phyloP scores from a whole-genome alignment of 2,329 filamentous ascomycete species.

The Metarhizium guizhouense region DNA sequence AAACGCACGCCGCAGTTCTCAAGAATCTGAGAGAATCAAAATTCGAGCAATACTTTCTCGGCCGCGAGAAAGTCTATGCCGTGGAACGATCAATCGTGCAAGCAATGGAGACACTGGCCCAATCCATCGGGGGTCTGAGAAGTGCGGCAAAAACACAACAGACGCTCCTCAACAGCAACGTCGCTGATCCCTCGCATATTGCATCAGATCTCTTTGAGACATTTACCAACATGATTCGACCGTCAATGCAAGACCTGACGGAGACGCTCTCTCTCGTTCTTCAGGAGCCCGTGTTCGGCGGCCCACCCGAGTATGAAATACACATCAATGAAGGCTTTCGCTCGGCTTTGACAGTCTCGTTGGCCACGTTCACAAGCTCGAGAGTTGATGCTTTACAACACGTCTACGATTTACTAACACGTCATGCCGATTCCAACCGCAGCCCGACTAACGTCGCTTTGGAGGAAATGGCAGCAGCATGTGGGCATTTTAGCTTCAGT shows the following conservation, averaged over 20 bases:
- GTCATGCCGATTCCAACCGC: constrained; percentile 47
- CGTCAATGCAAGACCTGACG: constrained; percentile 82
- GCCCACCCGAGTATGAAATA: constrained; percentile 33
- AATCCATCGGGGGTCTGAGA: constrained; percentile 76
- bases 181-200: constrained; percentile 14
- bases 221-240: constrained; percentile 77
- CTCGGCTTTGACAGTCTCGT: constrained; percentile 63
- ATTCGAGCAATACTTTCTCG: constrained; percentile 71
- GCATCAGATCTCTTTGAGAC: constrained; percentile 70
- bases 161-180: constrained; percentile 49
- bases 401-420: constrained; percentile 67
- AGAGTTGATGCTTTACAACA: constrained; percentile 63
- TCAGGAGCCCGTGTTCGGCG: constrained; percentile 65
- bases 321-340: constrained; percentile 62
- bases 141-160: constrained; percentile 85
- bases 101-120: constrained; percentile 71
- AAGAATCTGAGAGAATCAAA: constrained; percentile 75
- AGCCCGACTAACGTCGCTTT: constrained; percentile 73
- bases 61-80: constrained; percentile 65
- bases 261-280: constrained; percentile 77
- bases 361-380: constrained; percentile 62
- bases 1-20: constrained; percentile 39
- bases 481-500: constrained; percentile 85
- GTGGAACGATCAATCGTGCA: constrained; percentile 69
- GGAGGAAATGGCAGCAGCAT: constrained; percentile 86